phyloP scores from a whole-genome alignment of 441 rosid species.

The Croton setiger region DNA sequence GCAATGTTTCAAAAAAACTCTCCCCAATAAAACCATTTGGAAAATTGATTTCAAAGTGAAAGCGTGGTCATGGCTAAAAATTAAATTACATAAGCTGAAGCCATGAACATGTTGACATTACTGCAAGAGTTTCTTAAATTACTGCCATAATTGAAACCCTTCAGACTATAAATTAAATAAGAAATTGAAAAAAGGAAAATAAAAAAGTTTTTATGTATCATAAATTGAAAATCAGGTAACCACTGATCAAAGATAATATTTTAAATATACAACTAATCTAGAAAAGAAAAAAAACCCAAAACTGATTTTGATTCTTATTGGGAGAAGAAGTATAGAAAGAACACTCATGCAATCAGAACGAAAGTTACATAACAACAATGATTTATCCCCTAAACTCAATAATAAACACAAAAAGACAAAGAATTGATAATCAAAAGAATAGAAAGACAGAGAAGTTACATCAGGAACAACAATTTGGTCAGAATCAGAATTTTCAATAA shows the following conservation, averaged over 20 bases:
- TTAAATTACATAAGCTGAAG: not conserved
- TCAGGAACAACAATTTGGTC: slow-evolving; percentile 72
- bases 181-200: not conserved
- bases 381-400: not conserved
- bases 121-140: not conserved
- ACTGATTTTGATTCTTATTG: not conserved
- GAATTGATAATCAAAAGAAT: not conserved
- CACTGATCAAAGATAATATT: not conserved
- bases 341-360: not conserved
- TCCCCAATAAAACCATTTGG: not conserved
- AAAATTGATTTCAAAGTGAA: not conserved
- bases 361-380: not conserved
- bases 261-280: not conserved
- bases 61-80: not conserved
- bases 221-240: not conserved
- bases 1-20: not conserved
- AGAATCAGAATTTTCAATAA: slow-evolving; percentile 45
- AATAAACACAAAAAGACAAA: not conserved
- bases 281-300: slow-evolving; percentile 6
- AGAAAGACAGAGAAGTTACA: slow-evolving; percentile 32
- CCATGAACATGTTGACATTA: not conserved
- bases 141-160: not conserved
- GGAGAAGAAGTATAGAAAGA: not conserved
- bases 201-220: not conserved
- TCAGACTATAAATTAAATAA: not conserved